These are phyloP conservation scores for Houttuynia cordata DNA, from an alignment of 164 flowering plant genomes.

Conservation along the genomic window DNA sequence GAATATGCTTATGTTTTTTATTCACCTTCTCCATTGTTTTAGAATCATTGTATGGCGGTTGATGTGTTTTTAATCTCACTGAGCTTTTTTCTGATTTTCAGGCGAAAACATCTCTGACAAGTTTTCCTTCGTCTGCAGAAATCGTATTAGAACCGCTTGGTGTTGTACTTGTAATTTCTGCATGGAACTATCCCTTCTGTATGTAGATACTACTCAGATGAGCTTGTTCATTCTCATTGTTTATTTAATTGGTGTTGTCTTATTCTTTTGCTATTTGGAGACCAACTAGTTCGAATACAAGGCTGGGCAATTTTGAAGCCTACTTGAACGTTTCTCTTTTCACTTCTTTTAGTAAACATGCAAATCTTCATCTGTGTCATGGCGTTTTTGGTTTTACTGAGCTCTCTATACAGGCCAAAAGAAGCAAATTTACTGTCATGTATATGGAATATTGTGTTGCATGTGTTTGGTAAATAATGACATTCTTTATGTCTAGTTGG, in stretches of 20 bases:
- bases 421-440: too few relatives aligned
- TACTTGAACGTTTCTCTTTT: too few relatives aligned
- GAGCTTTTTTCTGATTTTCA: slow-evolving; percentile 12
- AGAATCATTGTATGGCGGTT: background rate
- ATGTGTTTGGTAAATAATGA: too few relatives aligned
- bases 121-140: slow-evolving; percentile 60
- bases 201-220: slow-evolving; percentile 14
- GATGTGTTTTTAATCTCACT: background rate
- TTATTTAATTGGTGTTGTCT: background rate
- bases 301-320: too few relatives aligned
- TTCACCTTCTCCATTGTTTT: background rate
- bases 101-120: slow-evolving; percentile 40
- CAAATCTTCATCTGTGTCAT: too few relatives aligned
- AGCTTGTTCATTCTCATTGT: background rate
- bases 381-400: too few relatives aligned
- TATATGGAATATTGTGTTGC: too few relatives aligned
- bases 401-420: too few relatives aligned
- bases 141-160: slow-evolving; percentile 70
- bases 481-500: too few relatives aligned
- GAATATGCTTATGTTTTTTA: background rate
- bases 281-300: background rate
- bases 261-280: background rate
- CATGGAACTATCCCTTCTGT: slow-evolving; percentile 78
- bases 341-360: too few relatives aligned
- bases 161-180: slow-evolving; percentile 49